Evolutionary conservation across 371 early-diverging fungal species (phyloP).

Genomic region (Lichtheimia hyalospora): DNA sequence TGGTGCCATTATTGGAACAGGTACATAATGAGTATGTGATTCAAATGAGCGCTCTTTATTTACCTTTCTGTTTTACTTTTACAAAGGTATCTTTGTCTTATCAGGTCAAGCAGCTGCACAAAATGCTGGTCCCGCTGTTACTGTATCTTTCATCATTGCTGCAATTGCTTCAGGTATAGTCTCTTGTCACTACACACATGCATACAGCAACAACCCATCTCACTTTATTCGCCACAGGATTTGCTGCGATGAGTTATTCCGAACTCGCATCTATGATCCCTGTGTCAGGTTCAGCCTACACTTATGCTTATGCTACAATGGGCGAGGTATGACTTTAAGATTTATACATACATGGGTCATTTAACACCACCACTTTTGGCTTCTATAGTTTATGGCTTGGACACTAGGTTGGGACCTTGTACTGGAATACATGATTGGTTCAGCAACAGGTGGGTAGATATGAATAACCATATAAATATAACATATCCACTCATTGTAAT

Average conservation of each 20-base stretch:
- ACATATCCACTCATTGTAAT: not conserved
- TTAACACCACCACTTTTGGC: not conserved
- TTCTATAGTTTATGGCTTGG: constrained; percentile 66
- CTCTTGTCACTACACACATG: not conserved
- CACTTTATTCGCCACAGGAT: constrained; percentile 23
- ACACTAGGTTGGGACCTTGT: constrained; percentile 85
- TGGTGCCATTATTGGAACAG: constrained; percentile 78
- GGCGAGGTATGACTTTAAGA: constrained; percentile 54
- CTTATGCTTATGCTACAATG: constrained; percentile 82
- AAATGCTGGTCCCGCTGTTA: constrained; percentile 82
- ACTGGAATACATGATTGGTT: constrained; percentile 81
- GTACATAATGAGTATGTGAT: constrained; percentile 26
- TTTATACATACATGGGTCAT: not conserved
- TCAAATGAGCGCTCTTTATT: constrained; percentile 29
- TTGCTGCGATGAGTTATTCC: constrained; percentile 79
- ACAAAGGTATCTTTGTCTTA: constrained; percentile 62
- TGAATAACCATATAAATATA: no score
- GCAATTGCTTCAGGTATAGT: constrained; percentile 61
- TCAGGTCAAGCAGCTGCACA: constrained; percentile 74
- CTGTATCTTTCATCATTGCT: constrained; percentile 74
- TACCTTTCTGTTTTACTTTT: constrained; percentile 71
- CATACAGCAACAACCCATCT: not conserved
- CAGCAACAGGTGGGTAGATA: constrained; percentile 55
- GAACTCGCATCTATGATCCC: constrained; percentile 86
- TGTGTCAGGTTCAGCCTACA: constrained; percentile 82